Base-by-base conservation (phyloP, 1,284 basidiomycete genomes). In the Malassezia japonica region DNA sequence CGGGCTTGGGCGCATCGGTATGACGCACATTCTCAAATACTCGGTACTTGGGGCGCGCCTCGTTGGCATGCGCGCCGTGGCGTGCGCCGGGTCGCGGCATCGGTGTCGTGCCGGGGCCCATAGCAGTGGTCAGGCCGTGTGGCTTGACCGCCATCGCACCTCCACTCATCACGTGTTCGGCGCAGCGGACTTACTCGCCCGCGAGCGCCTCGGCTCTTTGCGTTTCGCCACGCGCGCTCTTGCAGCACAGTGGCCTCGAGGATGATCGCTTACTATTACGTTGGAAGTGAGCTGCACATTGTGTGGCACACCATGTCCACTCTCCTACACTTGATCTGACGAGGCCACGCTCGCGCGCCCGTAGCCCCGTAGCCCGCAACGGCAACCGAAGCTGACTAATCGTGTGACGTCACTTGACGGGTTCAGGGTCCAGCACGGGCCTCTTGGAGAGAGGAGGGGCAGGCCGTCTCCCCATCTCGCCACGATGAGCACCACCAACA, bases 401-500 rank as follows among this genome's bases (percentile, higher is more conserved):
- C 16, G 29, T 40, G 12, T n/a, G n/a, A n/a, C n/a, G 28, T 27
- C 38, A 16, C 10, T 6, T 28, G 38, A 4, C 18, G 23, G 27
- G 38, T 25, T 40, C 38, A 40, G 23, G 3, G 38, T 38, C 23
- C 18, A 40, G 38, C 38, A 40, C 38, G 38, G 38, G 38, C 38
- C 38, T 25, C 23, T 40, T n/a, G n/a, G n/a, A n/a, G n/a, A n/a
- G n/a, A 16, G 9, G 38, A 13, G 15, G 13, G n/a, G 16, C n/a
- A 13, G 15, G 13, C 6, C 15, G 15, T 33, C 3, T 16, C 13
- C 32, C 32, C n/a, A n/a, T 31, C 6, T 10, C 18, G 24, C 47
- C 32, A 48, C 37, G 20, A 53, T 53, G 50, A 46, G 43, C 39
- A 35, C 37, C 15, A 4, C 28, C 27, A 67, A 65, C 58, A 51